Evolutionary conservation across 176 grass and related monocot genomes (phyloP).

Genomic region (Aegilops bicornis): DNA sequence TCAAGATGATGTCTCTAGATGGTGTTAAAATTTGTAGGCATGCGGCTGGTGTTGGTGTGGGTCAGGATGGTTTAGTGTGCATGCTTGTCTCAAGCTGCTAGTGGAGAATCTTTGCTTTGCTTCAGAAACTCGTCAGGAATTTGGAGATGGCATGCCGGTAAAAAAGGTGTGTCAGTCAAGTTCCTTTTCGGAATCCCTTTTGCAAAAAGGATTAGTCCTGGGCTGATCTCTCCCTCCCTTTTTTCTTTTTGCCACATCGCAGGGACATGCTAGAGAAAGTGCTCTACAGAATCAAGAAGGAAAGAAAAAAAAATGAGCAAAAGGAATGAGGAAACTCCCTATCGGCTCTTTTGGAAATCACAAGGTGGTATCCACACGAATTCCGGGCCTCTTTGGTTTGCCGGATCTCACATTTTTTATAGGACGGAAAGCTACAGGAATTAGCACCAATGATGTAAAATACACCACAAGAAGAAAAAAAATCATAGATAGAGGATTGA

Average conservation of each 20-base stretch:
- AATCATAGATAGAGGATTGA: too few relatives aligned
- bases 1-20: conserved; percentile 31
- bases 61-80: conserved; percentile 43
- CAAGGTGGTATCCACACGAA: background rate
- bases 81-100: conserved; percentile 49
- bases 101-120: conserved; percentile 52
- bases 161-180: conserved; percentile 18
- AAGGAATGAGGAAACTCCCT: background rate
- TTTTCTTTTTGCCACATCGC: conserved; percentile 19
- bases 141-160: conserved; percentile 20
- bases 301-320: background rate
- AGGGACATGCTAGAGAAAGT: conserved; percentile 8
- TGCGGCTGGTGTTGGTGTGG: conserved; percentile 28
- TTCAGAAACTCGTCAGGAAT: conserved; percentile 41
- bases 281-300: background rate
- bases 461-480: too few relatives aligned
- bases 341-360: background rate
- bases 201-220: conserved; percentile 16
- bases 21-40: conserved; percentile 41
- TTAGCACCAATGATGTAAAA: too few relatives aligned
- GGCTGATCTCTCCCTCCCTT: background rate
- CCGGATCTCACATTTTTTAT: too few relatives aligned
- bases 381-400: background rate
- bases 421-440: too few relatives aligned
- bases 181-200: conserved; percentile 34